Conservation (phyloP, 352 stramenopile species). For the Salisapilia sapeloensis region DNA sequence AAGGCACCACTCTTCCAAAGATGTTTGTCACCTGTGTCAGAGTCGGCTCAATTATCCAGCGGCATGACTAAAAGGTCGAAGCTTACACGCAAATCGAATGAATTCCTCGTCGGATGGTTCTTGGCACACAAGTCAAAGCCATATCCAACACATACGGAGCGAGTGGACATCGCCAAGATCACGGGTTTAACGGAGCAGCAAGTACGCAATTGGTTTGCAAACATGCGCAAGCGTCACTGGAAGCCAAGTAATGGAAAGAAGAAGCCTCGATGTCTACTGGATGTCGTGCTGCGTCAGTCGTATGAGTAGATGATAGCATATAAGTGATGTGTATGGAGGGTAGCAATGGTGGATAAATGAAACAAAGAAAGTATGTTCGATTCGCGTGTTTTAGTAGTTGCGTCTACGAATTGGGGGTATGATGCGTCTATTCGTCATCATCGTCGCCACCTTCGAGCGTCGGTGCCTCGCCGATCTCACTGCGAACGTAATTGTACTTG, state of each 20-base stretch:
- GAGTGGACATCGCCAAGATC: conserved; percentile 38
- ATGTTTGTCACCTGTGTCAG: conserved; percentile 1
- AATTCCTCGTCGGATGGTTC: conserved; percentile 79
- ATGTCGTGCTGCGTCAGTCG: conserved; percentile 56
- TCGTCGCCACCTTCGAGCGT: conserved; percentile 40
- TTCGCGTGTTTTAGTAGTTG: too few species aligned
- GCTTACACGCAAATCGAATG: conserved; percentile 56
- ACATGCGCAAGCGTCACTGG: conserved; percentile 82
- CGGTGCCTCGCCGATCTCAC: conserved; percentile 55
- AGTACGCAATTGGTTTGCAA: conserved; percentile 80
- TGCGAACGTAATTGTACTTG: conserved; percentile 71
- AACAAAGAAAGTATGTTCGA: too few species aligned
- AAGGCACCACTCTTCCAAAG: conserved; percentile 4
- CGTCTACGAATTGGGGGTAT: too few species aligned
- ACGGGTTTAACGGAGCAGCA: conserved; percentile 65
- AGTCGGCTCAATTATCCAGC: conserved; percentile 3
- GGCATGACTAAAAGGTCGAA: conserved; percentile 22
- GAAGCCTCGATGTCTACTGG: conserved; percentile 62
- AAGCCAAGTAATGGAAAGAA: conserved; percentile 60
- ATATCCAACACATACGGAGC: conserved; percentile 54
- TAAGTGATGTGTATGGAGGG: too few species aligned
- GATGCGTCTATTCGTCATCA: too few species aligned
- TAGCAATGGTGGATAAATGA: too few species aligned
- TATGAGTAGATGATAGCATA: too few species aligned
- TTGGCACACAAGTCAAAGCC: conserved; percentile 72